Evolutionary conservation across 2,329 filamentous ascomycete genomes (phyloP).

Genomic region (Diaporthe capsici): DNA sequence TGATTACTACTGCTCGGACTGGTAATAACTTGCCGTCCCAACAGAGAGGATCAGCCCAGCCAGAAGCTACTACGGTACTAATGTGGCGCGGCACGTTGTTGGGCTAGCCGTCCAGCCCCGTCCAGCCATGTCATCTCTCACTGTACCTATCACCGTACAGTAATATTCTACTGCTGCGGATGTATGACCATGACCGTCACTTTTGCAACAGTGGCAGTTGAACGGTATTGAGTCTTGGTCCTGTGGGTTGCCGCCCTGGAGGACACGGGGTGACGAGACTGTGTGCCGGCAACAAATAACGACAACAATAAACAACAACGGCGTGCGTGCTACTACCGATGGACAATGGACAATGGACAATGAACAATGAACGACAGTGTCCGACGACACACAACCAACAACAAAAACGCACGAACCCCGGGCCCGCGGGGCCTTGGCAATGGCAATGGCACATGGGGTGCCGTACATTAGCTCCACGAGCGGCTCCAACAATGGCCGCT

Average conservation of each 20-base stretch:
- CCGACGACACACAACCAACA: slow-evolving; percentile 8
- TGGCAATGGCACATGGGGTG: slow-evolving; percentile 11
- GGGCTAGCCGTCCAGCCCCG: not conserved
- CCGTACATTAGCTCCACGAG: slow-evolving; percentile 13
- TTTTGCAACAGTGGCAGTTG: not conserved
- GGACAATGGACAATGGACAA: slow-evolving; percentile 17
- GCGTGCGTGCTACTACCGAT: not conserved
- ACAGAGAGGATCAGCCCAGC: slow-evolving; percentile 2
- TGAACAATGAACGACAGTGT: not conserved
- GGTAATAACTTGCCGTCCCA: not conserved
- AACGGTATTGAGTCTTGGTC: not conserved
- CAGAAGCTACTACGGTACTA: not conserved
- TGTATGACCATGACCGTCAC: not conserved
- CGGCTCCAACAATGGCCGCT: slow-evolving; percentile 14
- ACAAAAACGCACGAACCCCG: not conserved
- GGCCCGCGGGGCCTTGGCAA: slow-evolving; percentile 18
- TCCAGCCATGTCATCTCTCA: slow-evolving; percentile 6
- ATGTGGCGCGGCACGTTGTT: slow-evolving; percentile 1
- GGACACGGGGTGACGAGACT: not conserved
- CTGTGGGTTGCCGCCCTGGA: not conserved
- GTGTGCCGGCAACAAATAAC: not conserved
- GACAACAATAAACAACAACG: not conserved
- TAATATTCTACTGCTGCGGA: slow-evolving; percentile 1
- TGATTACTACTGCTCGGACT: not conserved
- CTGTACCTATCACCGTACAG: not conserved